Evolutionary conservation across 1,284 basidiomycete species (phyloP).

Genomic region (Trametes versicolor): DNA sequence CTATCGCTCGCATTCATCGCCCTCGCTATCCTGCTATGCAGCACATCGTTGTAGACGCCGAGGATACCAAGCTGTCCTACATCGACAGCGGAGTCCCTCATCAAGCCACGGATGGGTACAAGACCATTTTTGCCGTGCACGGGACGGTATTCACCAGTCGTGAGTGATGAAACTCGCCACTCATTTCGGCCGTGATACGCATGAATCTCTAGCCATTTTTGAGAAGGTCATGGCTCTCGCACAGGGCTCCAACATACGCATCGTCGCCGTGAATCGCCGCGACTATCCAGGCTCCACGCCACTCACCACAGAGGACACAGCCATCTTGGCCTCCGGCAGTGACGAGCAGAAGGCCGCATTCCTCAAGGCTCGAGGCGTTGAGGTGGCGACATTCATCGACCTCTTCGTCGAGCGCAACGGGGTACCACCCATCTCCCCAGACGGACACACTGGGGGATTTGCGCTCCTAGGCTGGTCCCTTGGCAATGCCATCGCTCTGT

Average conservation of each 20-base stretch:
- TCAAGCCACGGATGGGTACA: slow-evolving; percentile 7
- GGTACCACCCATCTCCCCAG: slow-evolving; percentile 42
- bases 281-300: slow-evolving; percentile 32
- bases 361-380: slow-evolving; percentile 43
- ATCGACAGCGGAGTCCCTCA: slow-evolving; percentile 30
- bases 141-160: slow-evolving; percentile 26
- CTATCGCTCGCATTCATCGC: not conserved
- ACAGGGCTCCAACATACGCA: slow-evolving; percentile 20
- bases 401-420: slow-evolving; percentile 42
- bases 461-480: slow-evolving; percentile 51
- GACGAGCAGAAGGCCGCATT: slow-evolving; percentile 34
- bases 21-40: slow-evolving; percentile 29
- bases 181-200: not conserved
- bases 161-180: slow-evolving; percentile 2
- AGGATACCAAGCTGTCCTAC: slow-evolving; percentile 25
- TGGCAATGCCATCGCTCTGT: slow-evolving; percentile 40
- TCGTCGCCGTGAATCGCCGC: slow-evolving; percentile 41
- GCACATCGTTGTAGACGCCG: slow-evolving; percentile 22
- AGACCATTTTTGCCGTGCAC: slow-evolving; percentile 33
- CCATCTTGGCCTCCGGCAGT: slow-evolving; percentile 35
- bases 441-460: slow-evolving; percentile 45
- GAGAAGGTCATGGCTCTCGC: slow-evolving; percentile 7
- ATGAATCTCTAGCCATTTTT: not conserved
- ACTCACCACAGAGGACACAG: slow-evolving; percentile 35
- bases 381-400: slow-evolving; percentile 47